Base-by-base conservation (phyloP, 2,329 filamentous ascomycete species). In the Fusarium domesticum region DNA sequence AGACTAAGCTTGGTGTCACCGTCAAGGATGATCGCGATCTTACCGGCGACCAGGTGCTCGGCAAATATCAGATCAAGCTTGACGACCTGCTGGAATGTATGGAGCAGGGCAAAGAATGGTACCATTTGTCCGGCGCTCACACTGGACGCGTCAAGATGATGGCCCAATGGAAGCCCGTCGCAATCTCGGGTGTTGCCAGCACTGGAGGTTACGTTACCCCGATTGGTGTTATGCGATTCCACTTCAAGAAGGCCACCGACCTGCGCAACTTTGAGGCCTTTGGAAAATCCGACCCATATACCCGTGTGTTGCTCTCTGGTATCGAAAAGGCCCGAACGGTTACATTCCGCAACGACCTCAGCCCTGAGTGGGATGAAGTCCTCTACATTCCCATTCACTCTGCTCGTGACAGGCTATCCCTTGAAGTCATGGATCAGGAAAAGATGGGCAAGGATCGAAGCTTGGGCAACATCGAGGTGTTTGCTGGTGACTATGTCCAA, bases 371-470 rank as follows among this genome's bases (percentile, higher is more conserved):
- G 84, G 90, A 98, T 60, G 93, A 98, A 68, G 84, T 98, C 18
- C 79, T 96, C 17, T 98, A 98, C 62, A 78, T 98, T 1, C 92
- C 95, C 1, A 80, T 98, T 45, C 92, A 96, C 65, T 90, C 85
- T 6, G 60, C 79, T 12, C 85, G 89, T 23, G 93, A 98, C 65
- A 89, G 87, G 61, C 74, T 98, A 20, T 83, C 84, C 1, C 71
- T 98, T 15, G 93, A 98, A 66, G 90, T 97, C 53, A 96, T 98
- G 92, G 93, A 98, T 59, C 83, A 93, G 49, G 93, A 98, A 69
- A 91, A 84, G 57, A 77, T 97, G 61, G 89, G 89, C 59, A 93
- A 90, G 64, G 93, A 98, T 66, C 85, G 93, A 44, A 87, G 87
- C 33, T 77, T 98, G 25, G 93, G 93, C 40, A 76, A 86, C 42